These are phyloP conservation scores for Aurifilum marmelostoma DNA, from an alignment of 2,329 filamentous ascomycete genomes.

Conservation along the genomic window DNA sequence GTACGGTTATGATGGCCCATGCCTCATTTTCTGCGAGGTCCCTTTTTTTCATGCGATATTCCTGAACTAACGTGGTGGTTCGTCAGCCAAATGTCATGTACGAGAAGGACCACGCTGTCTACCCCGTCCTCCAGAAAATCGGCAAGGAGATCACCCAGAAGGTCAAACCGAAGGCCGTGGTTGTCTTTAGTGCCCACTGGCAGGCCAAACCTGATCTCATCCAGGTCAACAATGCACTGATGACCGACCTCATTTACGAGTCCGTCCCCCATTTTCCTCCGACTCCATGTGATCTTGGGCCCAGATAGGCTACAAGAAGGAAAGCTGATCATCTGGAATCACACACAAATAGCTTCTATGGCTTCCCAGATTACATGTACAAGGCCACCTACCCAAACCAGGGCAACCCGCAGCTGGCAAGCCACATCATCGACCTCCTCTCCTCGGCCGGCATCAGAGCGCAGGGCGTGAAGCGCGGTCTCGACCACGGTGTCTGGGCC, in stretches of 20 bases:
- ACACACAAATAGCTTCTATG: constrained; percentile 64
- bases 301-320: too few species aligned
- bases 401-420: constrained; percentile 63
- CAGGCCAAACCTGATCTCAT: constrained; percentile 60
- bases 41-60: background rate
- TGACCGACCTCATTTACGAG: constrained; percentile 72
- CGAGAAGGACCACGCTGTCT: constrained; percentile 69
- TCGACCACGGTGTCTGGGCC: constrained; percentile 78
- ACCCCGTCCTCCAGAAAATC: constrained; percentile 64
- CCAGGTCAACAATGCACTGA: constrained; percentile 66
- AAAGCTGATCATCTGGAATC: constrained; percentile 28
- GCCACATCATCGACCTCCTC: constrained; percentile 59
- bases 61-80: background rate
- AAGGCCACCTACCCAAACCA: constrained; percentile 66
- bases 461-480: constrained; percentile 62
- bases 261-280: background rate
- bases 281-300: too few species aligned
- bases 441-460: constrained; percentile 61
- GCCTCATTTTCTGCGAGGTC: too few species aligned
- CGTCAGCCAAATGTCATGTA: constrained; percentile 67
- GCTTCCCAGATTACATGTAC: constrained; percentile 72
- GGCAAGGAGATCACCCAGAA: constrained; percentile 71
- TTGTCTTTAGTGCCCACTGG: constrained; percentile 81
- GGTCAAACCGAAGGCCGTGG: constrained; percentile 71
- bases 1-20: constrained; percentile 35